Evolutionary conservation across 441 rosid genomes (phyloP), one percentile per base, ranked within the genome.

Genomic region (Croton setiger): DNA sequence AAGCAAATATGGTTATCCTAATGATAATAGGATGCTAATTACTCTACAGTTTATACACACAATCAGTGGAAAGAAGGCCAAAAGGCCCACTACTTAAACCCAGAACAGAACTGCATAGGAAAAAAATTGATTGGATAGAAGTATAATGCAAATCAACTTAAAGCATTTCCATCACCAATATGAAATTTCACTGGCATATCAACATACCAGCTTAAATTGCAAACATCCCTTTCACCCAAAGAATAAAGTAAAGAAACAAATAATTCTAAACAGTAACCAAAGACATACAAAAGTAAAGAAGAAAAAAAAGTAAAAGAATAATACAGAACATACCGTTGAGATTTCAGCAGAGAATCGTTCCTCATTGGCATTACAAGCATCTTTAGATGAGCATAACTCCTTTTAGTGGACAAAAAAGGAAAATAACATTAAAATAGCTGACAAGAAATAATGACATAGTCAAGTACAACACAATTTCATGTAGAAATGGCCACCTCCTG

Each of bases 371-470:
- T 89, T 76, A 56, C 92, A 89, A 64, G 88, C 76, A 54, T 88
- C 93, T 76, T 85, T 92, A 43, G 86, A 81, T 18, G 87, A 85
- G 83, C 80, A 81, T 61, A 85, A 80, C 51, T 95, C 99, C 99
- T 94, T 76, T 66, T 14, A 76, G 7, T 18, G 7, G 23, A 75
- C 47, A 41, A 5, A 77, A 69, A 74, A 27, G 31, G 79, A 33
- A 36, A 52, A 72, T 43, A 73, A 11, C 48, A 35, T 61, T 74
- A 48, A 61, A 69, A 17, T 66, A 70, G n/a, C 60, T 27, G 36
- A 45, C 21, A 63, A 27, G 31, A 27, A 27, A 60, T 67, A 72
- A 52, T 69, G 47, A 17, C 53, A 41, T 57, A 57, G 73, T n/a
- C 31, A 27, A 27, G 54, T 10, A 61, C 13, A 70, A 52, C 39